Evolutionary conservation across 441 rosid species (phyloP), one percentile per base, ranked within the genome.

Genomic region (Raphanus hybrid): DNA sequence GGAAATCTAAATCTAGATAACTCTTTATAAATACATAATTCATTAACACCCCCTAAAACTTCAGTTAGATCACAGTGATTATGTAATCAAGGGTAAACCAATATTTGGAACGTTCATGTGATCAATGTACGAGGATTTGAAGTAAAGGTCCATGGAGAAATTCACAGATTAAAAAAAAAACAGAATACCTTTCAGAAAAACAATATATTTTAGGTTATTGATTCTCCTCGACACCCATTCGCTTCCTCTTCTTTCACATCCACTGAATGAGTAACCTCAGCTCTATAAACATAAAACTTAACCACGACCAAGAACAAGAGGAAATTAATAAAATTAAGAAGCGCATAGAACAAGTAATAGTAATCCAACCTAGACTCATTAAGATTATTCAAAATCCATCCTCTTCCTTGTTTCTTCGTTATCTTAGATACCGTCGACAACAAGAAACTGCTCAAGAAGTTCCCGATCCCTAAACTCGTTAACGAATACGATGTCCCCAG

Each of bases 321-420:
- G 26, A 93, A 84, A 82, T 96, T 93, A 32, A 91, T 23, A 15
- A 85, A 58, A 81, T 88, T 90, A 15, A 93, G 86, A 11, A 87
- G 59, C 0, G 91, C 92, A 1, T 92, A 89, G 79, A 96, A 92
- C 3, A 90, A 83, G 41, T 92, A 96, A 69, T 92, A 92, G 75
- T 93, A 83, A 74, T 96, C 97, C n/a, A 93, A 67, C 73, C 89
- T 94, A 34, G 98, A 93, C 37, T 85, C 92, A 23, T 91, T 96
- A 8, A 93, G 86, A 83, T 96, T 96, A 61, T 96, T 90, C 77
- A 83, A 67, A 71, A 93, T 96, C 98, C 98, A 93, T 57, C 84
- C 82, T 15, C 84, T 86, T 43, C 87, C 91, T 12, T 78, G 60
- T 18, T 74, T 75, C 23, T 84, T 85, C 0, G 96, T 87, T 20